Conservation (phyloP, 768 basidiomycete genomes). For the Phanerodontia chrysosporium region DNA sequence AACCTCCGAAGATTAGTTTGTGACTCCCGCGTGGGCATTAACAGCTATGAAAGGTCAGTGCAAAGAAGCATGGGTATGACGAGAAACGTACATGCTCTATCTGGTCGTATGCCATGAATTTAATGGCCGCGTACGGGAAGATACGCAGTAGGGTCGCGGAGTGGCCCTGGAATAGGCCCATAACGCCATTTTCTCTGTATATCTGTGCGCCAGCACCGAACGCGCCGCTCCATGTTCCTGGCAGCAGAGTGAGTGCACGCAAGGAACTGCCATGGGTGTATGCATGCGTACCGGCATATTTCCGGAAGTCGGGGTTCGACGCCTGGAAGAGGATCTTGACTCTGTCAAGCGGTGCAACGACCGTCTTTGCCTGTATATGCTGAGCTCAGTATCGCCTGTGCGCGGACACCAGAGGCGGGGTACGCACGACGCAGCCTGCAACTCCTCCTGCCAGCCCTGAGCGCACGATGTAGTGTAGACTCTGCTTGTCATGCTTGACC, state of each 20-base stretch:
- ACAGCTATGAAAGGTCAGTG: slow-evolving; percentile 40
- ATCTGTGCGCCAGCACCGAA: slow-evolving; percentile 74
- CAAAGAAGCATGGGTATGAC: background rate
- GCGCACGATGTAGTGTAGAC: slow-evolving; percentile 40
- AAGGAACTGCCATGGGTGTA: slow-evolving; percentile 29
- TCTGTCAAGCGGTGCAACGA: slow-evolving; percentile 92
- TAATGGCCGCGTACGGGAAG: slow-evolving; percentile 96
- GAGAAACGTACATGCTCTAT: slow-evolving; percentile 58
- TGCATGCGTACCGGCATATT: slow-evolving; percentile 73
- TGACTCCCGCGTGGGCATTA: slow-evolving; percentile 79
- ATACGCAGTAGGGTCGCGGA: slow-evolving; percentile 91
- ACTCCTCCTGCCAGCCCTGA: slow-evolving; percentile 91
- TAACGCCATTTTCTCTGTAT: slow-evolving; percentile 58
- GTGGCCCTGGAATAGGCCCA: slow-evolving; percentile 92
- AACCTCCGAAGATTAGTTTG: slow-evolving; percentile 83
- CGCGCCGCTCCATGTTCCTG: slow-evolving; percentile 87
- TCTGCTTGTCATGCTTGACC: slow-evolving; percentile 21
- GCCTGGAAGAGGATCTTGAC: slow-evolving; percentile 99
- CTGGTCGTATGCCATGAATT: slow-evolving; percentile 95
- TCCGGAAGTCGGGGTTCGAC: slow-evolving; percentile 89
- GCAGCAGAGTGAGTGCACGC: background rate
- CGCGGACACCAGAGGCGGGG: background rate
- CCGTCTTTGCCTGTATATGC: slow-evolving; percentile 75
- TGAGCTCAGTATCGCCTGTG: background rate
- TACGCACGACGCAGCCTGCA: slow-evolving; percentile 87